Base-by-base conservation (phyloP, 2,329 filamentous ascomycete species). In the Talaromyces sp. region DNA sequence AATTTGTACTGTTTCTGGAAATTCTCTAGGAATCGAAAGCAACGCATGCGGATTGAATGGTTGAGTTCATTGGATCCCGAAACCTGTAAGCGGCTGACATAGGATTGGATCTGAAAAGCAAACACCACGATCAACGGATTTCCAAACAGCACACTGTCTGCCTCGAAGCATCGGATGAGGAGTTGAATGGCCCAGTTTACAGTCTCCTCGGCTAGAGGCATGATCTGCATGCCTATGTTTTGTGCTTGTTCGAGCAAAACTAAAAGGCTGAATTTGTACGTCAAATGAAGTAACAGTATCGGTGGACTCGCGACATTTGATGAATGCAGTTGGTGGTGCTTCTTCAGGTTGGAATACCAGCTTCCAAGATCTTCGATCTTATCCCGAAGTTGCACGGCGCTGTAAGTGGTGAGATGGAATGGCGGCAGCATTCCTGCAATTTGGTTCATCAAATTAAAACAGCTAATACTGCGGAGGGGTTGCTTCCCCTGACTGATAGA, bases 281-380 rank as follows among this genome's bases (percentile, higher is more conserved):
- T 63, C 14, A 63, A 42, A 63, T 63, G 61, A 5, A 63, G 52
- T 27, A 57, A 42, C 6, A 63, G 34, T 12, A 63, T 27, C 7
- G 61, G 57, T 16, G 61, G 61, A 33, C 31, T 61, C 31, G 52
- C 57, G n/a, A 16, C 36, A 52, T 52, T 55, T n/a, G 36, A 12
- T 28, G n/a, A 57, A n/a, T 53, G 61, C 9, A 63, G 28, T 53
- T 63, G 61, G 53, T 63, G 61, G 31, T 63, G 61, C n/a, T 63
- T 63, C 52, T 44, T 50, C 33, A 63, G 42, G n/a, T 30, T 28
- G 4, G 34, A 57, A 54, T 63, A 52, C 61, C 61, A 63, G n/a
- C n/a, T 53, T 57, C 60, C 57, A 18, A 63, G 47, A 36, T 63
- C 51, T 6, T 34, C 18, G n/a, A 63, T 60, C 18, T 55, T 16